Base-by-base conservation (phyloP, 163 green algal species). In the Chlorella variabilis region DNA sequence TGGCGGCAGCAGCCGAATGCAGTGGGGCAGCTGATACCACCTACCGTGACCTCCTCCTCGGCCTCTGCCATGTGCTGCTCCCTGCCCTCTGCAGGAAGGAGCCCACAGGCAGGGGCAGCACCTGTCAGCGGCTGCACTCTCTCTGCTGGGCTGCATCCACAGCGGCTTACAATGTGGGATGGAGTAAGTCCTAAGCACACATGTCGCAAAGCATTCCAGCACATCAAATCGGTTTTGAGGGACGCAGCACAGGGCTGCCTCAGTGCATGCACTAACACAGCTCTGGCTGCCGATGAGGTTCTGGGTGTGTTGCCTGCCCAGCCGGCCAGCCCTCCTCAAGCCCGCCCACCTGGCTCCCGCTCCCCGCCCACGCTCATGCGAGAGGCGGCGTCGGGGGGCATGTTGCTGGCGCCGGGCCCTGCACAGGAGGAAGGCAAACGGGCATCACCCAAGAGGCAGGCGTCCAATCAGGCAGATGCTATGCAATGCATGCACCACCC, bases 361-460 rank as follows among this genome's bases (percentile, higher is more conserved):
- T 67, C 70, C 2, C 5, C 29, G 7, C 67, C 41, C 7, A 38
- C 7, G 25, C 71, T 78, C 71, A 78, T 67, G 71, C 9, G 48
- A 13, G 49, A 56, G 21, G 48, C 71, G 9, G 21, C 25, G 11
- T 38, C 49, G 0, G 49, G 71, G 5, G 71, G 49, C 71, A 67
- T 48, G 71, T 78, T 78, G 71, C 71, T 67, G 9, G 13, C n/a
- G n/a, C n/a, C 11, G n/a, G 66, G 8, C 4, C 49, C 33, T 63
- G 48, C 31, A 15, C 34, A 6, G 18, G 4, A 42, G 6, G 7
- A 27, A 62, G 18, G 5, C 54, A 62, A 27, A 62, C 15, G 25
- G 23, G 54, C 20, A n/a, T 31, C 54, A 62, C 54, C n/a, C n/a
- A n/a, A 54, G 11, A 54, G 45, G 45, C 45, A 54, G 45, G n/a